Evolutionary conservation across 78 protist genomes (phyloP).

Genomic region (Polysphondylium violaceum): DNA sequence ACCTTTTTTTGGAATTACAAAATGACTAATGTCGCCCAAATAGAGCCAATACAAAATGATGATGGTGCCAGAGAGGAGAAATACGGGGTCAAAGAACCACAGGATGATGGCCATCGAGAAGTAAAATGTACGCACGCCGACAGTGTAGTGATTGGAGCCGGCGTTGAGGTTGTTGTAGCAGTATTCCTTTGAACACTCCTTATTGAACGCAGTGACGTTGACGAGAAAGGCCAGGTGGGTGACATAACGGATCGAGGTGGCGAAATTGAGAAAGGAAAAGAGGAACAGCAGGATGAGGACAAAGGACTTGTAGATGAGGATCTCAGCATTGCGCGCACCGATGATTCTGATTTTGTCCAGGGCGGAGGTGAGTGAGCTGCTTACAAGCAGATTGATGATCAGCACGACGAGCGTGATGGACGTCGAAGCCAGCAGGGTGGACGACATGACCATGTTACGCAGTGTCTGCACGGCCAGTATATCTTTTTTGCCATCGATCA

Average conservation of each 20-base stretch:
- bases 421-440: conserved; percentile 50
- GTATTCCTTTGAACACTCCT: conserved; percentile 27
- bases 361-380: background rate
- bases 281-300: conserved; percentile 26
- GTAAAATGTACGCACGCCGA: conserved; percentile 58
- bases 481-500: conserved; percentile 47
- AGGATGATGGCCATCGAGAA: conserved; percentile 37
- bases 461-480: conserved; percentile 48
- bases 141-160: conserved; percentile 57
- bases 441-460: conserved; percentile 50
- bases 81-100: conserved; percentile 70
- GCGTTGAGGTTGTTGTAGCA: conserved; percentile 13
- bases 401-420: conserved; percentile 62
- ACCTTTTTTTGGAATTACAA: conserved; percentile 46
- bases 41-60: conserved; percentile 24
- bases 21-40: conserved; percentile 47
- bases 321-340: conserved; percentile 36
- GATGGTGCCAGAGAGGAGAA: conserved; percentile 24
- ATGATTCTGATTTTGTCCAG: conserved; percentile 41
- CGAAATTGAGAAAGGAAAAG: conserved; percentile 58
- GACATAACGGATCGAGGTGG: conserved; percentile 29
- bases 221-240: conserved; percentile 60
- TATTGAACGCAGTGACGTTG: conserved; percentile 25
- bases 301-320: conserved; percentile 47
- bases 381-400: conserved; percentile 32